These are phyloP conservation scores for Lunularia cruciata DNA, from an alignment of 225 moss, liverwort and hornwort genomes.

Conservation along the genomic window DNA sequence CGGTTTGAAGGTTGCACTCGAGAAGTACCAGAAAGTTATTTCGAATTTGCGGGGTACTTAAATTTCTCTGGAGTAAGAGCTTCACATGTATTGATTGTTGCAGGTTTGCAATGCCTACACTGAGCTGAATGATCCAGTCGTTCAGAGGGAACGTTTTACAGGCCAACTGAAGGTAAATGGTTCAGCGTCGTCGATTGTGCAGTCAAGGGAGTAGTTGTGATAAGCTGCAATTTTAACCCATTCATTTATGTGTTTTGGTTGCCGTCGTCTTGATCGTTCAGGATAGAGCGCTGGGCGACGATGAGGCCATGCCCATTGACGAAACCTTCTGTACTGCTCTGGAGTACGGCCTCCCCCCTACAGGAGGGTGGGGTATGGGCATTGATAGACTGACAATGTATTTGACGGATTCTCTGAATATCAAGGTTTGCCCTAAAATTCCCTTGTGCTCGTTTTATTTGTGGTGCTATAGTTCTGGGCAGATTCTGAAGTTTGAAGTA, in stretches of 20 bases:
- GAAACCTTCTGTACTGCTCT: constrained; percentile 82
- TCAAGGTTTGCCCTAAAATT: constrained; percentile 53
- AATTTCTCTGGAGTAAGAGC: too few species aligned
- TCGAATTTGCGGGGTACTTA: too few species aligned
- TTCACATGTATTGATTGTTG: constrained; percentile 5
- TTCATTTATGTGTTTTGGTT: not conserved
- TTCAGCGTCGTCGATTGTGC: not conserved
- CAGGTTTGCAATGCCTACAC: constrained; percentile 98
- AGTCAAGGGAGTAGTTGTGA: too few species aligned
- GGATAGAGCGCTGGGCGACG: constrained; percentile 89
- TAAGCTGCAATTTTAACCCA: too few species aligned
- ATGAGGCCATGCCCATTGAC: constrained; percentile 94
- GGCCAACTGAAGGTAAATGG: constrained; percentile 75
- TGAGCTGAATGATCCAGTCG: constrained; percentile 87
- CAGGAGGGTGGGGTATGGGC: constrained; percentile 95
- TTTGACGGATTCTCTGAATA: constrained; percentile 83
- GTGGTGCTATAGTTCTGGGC: not conserved
- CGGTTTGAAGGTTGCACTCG: too few species aligned
- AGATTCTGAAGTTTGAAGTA: too few species aligned
- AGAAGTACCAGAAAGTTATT: too few species aligned
- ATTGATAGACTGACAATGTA: constrained; percentile 88
- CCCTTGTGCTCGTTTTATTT: not conserved
- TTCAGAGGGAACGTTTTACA: constrained; percentile 88
- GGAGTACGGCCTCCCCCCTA: constrained; percentile 89
- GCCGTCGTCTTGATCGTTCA: constrained; percentile 9